Evolutionary conservation across 768 basidiomycete genomes (phyloP).

Genomic region (Trametes maxima): DNA sequence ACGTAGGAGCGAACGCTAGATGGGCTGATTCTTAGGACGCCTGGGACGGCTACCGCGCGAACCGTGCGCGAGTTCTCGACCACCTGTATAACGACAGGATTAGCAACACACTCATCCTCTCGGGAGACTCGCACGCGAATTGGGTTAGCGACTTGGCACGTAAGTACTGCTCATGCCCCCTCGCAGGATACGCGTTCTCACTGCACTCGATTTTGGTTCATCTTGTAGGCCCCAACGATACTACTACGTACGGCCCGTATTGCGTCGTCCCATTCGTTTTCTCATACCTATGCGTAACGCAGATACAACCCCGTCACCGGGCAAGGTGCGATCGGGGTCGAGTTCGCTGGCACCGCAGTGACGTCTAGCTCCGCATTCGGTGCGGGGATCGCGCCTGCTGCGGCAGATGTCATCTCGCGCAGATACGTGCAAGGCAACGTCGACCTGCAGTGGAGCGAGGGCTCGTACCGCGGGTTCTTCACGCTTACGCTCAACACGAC

Average conservation of each 20-base stretch:
- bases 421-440: constrained; percentile 43
- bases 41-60: constrained; percentile 63
- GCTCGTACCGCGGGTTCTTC: constrained; percentile 61
- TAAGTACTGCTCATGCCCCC: constrained; percentile 30
- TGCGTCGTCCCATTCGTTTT: too few relatives aligned
- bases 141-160: constrained; percentile 62
- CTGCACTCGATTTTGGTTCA: neutral
- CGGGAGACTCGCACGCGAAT: constrained; percentile 65
- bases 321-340: constrained; percentile 54
- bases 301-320: constrained; percentile 54
- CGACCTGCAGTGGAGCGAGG: constrained; percentile 64
- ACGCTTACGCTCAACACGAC: constrained; percentile 51
- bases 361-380: constrained; percentile 54
- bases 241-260: constrained; percentile 38
- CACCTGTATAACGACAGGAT: constrained; percentile 54
- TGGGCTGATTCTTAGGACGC: constrained; percentile 43
- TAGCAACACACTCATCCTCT: constrained; percentile 55
- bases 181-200: neutral
- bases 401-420: constrained; percentile 42
- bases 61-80: constrained; percentile 52
- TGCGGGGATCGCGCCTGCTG: constrained; percentile 38
- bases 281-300: neutral
- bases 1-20: neutral
- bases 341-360: constrained; percentile 65
- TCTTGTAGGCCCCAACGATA: constrained; percentile 49